Evolutionary conservation across 345 rosid species (phyloP), one percentile per base, ranked within the genome.

Genomic region (Raphanus sativus): DNA sequence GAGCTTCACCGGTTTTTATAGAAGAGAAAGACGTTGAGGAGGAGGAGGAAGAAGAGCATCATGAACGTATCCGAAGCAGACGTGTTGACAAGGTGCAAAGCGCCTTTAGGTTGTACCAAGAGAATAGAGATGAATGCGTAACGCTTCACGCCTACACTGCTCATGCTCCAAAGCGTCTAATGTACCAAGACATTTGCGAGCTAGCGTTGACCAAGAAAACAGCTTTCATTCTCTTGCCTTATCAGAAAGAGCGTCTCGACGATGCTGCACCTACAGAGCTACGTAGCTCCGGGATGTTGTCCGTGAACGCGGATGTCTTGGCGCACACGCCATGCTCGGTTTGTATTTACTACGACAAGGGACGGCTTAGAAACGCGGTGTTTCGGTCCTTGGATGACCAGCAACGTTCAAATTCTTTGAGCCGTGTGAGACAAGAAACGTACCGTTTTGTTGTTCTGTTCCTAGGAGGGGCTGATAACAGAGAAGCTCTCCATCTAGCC

Each of bases 161-260:
- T 16, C 54, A 83, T 28, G 80, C 89, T 0, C 84, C 91, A 0
- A 86, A 83, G 72, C 71, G 85, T 66, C 81, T 92, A 0, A 94
- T 92, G 95, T 86, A 87, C 62, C 97, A 86, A 62, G 88, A 92
- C 48, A 70, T 94, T 0, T 92, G 97, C 52, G 88, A 87, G 86
- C 70, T 89, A 0, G 97, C 97, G 0, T 56, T 88, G 32, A 30
- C 6, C 2, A 86, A 80, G 21, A 83, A 86, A 70, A 81, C 95
- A 0, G 50, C 83, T 11, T 64, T 94, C n/a, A 85, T 94, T 59
- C 75, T 92, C 59, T 52, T 90, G 34, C 95, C 96, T 5, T 88
- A 86, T 63, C 81, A 80, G 36, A 81, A 65, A 42, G 84, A 86
- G n/a, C 32, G 71, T 17, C 78, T 75, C 2, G 82, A 73, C 0